Evolutionary conservation across 768 basidiomycete species (phyloP).

Genomic region (Mycena amicta): DNA sequence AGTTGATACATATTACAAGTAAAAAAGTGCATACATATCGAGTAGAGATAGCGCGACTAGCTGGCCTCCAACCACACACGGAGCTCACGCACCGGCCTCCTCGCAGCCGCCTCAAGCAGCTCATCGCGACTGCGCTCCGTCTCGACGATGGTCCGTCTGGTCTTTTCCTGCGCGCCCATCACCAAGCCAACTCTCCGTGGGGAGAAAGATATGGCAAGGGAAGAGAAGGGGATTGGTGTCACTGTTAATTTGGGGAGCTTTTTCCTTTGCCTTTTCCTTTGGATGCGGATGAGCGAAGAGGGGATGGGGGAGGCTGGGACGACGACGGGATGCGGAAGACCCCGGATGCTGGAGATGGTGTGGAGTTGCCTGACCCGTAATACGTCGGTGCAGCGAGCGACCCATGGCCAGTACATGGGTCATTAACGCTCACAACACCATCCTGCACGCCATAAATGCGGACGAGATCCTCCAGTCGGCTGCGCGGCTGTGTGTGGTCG

Average conservation of each 20-base stretch:
- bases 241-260: no score
- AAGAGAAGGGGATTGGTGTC: conserved; percentile 39
- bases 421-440: conserved; percentile 39
- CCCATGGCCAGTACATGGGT: no score
- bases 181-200: conserved; percentile 45
- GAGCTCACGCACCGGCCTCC: conserved; percentile 52
- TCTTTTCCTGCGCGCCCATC: conserved; percentile 31
- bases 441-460: conserved; percentile 42
- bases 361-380: neutral
- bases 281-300: neutral
- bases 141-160: conserved; percentile 59
- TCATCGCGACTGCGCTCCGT: conserved; percentile 54
- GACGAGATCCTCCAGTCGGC: conserved; percentile 77
- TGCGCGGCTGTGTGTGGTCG: conserved; percentile 72
- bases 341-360: conserved; percentile 19
- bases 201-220: conserved; percentile 44
- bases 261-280: neutral
- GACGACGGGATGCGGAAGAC: conserved; percentile 18
- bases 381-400: neutral
- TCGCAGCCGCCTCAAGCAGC: conserved; percentile 57
- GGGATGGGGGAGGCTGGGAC: no score
- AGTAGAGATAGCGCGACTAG: no score
- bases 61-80: conserved; percentile 48
- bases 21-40: no score
- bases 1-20: no score